Evolutionary conservation across 2,329 filamentous ascomycete genomes (phyloP).

Genomic region (Botryotinia convoluta): DNA sequence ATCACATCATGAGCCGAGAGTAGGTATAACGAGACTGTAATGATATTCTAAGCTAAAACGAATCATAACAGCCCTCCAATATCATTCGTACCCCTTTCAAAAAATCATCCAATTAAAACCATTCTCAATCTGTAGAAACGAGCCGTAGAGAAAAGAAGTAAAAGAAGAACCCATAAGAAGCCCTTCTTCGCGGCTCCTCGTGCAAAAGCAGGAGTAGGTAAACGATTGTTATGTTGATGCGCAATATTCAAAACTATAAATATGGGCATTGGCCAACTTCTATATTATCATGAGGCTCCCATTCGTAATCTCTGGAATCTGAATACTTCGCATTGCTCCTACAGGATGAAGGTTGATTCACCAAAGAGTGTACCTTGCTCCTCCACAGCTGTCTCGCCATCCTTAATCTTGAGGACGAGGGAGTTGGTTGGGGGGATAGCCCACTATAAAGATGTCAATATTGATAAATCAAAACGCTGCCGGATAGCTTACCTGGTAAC

Average conservation of each 20-base stretch:
- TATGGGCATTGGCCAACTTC: constrained; percentile 5
- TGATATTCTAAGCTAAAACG: constrained; percentile 13
- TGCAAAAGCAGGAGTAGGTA: background rate
- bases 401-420: constrained; percentile 75
- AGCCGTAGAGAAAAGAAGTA: background rate
- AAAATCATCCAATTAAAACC: constrained; percentile 10
- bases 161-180: background rate
- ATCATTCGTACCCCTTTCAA: constrained; percentile 1
- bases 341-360: constrained; percentile 93
- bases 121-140: background rate
- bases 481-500: constrained; percentile 74
- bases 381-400: constrained; percentile 77
- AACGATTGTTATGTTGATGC: constrained; percentile 9
- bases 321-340: constrained; percentile 21
- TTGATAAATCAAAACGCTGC: background rate
- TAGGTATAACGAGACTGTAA: background rate
- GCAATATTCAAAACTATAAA: constrained; percentile 6
- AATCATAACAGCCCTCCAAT: background rate
- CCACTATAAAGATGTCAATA: constrained; percentile 55
- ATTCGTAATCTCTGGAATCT: constrained; percentile 1
- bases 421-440: constrained; percentile 57
- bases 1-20: background rate
- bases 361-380: constrained; percentile 70
- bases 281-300: constrained; percentile 12
- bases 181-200: background rate